Conservation (phyloP, 2,329 filamentous ascomycete genomes). For the Hypoxylon sp. region DNA sequence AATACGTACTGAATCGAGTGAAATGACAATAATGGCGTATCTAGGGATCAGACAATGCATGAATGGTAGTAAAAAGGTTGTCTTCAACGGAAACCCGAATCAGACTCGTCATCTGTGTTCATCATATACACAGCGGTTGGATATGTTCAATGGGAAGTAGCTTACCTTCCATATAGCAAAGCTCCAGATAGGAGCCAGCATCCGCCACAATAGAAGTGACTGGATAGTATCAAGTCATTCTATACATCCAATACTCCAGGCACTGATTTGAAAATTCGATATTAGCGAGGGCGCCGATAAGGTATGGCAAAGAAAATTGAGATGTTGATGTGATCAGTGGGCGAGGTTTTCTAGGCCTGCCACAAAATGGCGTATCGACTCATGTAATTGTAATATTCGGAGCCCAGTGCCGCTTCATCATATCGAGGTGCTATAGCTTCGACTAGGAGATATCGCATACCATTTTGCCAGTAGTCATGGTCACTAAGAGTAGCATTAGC, state of each 20-base stretch:
- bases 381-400: conserved; percentile 74
- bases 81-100: conserved; percentile 74
- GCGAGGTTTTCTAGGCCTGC: conserved; percentile 99
- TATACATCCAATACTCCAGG: background rate
- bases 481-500: conserved; percentile 29
- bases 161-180: conserved; percentile 27
- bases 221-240: background rate
- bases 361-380: conserved; percentile 91
- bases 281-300: conserved; percentile 25
- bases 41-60: conserved; percentile 60
- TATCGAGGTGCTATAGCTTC: conserved; percentile 55
- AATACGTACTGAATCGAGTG: background rate
- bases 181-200: background rate
- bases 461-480: conserved; percentile 20
- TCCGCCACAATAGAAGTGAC: too few relatives aligned
- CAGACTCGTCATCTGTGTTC: conserved; percentile 75
- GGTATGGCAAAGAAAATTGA: background rate
- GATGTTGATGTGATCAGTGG: conserved; percentile 77
- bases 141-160: conserved; percentile 31
- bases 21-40: conserved; percentile 22
- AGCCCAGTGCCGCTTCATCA: conserved; percentile 99
- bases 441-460: conserved; percentile 52
- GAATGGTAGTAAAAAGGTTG: conserved; percentile 72
- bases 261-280: conserved; percentile 11
- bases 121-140: conserved; percentile 60